A percentile compares a stretch with the other conserved stretches of the same genome.
Evolutionary conservation across 495 filamentous ascomycete genomes (phyloP).

Genomic region (Neurospora sp.): DNA sequence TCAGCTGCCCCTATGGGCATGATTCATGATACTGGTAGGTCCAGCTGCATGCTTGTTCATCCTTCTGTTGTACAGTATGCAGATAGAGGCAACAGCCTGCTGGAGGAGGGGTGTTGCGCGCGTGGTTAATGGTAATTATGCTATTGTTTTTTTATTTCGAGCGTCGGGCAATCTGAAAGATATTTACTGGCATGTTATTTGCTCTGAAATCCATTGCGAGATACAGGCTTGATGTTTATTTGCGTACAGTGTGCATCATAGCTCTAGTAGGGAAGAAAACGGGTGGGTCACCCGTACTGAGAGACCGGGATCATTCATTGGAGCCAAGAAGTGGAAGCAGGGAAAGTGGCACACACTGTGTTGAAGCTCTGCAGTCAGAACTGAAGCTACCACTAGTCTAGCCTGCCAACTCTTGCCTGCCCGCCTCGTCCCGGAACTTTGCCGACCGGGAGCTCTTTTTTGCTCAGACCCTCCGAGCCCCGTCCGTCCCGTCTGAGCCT

Average conservation of each 20-base stretch:
- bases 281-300: not conserved
- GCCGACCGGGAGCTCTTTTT: slow-evolving; percentile 28
- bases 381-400: not conserved
- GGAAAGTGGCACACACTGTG: not conserved
- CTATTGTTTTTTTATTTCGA: not conserved
- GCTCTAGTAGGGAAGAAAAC: not conserved
- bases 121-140: not conserved
- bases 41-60: not conserved
- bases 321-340: not conserved
- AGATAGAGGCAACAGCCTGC: slow-evolving; percentile 30
- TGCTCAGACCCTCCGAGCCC: slow-evolving; percentile 12
- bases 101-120: not conserved
- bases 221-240: not conserved
- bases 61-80: slow-evolving; percentile 23
- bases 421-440: slow-evolving; percentile 21
- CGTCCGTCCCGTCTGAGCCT: not conserved
- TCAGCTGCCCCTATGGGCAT: not conserved
- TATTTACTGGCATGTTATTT: not conserved
- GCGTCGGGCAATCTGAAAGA: not conserved
- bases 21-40: not conserved
- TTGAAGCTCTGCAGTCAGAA: not conserved
- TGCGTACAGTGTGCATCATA: not conserved
- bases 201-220: not conserved
- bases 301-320: not conserved
- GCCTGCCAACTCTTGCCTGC: slow-evolving; percentile 6